Evolutionary conservation across 495 filamentous ascomycete genomes (phyloP).

Genomic region (Barbatosphaeria neglecta): DNA sequence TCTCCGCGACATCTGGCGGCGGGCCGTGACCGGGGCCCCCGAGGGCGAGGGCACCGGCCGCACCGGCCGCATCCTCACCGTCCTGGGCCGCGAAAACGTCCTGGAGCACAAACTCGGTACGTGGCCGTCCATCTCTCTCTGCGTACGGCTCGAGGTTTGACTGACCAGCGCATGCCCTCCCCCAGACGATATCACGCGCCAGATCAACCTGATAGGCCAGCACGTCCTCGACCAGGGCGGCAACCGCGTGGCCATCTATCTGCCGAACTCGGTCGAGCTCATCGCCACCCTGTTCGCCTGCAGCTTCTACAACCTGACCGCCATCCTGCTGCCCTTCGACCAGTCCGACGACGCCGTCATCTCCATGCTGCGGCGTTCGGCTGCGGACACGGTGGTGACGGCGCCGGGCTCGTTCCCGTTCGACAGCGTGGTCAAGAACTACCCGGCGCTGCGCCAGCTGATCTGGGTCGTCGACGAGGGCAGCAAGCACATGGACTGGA

Average conservation of each 20-base stretch:
- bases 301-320: slow-evolving; percentile 69
- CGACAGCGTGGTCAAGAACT: slow-evolving; percentile 52
- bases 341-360: slow-evolving; percentile 53
- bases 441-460: slow-evolving; percentile 60
- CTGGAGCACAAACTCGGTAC: slow-evolving; percentile 58
- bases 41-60: slow-evolving; percentile 49
- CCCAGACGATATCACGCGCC: slow-evolving; percentile 57
- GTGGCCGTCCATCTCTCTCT: no score
- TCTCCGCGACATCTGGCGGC: slow-evolving; percentile 83
- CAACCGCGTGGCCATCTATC: slow-evolving; percentile 77
- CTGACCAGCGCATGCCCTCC: no score
- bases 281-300: slow-evolving; percentile 51
- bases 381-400: slow-evolving; percentile 72
- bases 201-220: slow-evolving; percentile 79
- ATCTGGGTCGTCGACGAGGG: slow-evolving; percentile 91
- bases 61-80: slow-evolving; percentile 67
- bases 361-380: slow-evolving; percentile 53
- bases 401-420: slow-evolving; percentile 82
- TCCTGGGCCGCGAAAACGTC: slow-evolving; percentile 62
- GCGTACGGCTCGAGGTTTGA: no score
- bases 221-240: slow-evolving; percentile 55
- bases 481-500: slow-evolving; percentile 82
- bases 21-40: slow-evolving; percentile 51
- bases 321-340: slow-evolving; percentile 77
- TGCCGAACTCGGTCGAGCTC: slow-evolving; percentile 88